Evolutionary conservation across 306 rosid genomes (phyloP), one percentile per base, ranked within the genome.

Genomic region (Lathyrus oleraceus): DNA sequence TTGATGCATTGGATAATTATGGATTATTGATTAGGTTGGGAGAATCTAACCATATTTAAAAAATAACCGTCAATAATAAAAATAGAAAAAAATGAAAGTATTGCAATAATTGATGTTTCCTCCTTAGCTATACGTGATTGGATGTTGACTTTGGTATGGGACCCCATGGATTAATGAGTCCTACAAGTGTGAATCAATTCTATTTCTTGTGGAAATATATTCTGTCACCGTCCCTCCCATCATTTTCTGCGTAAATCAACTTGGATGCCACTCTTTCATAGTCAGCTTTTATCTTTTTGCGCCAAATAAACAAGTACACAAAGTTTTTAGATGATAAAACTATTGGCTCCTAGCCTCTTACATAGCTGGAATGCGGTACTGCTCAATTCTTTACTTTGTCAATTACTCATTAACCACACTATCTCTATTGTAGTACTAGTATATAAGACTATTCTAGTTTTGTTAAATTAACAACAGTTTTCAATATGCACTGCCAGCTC

Each of bases 211-310:
- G 10, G 12, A 53, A 14, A 21, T 52, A 20, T 14, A 21, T 53
- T 53, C 60, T 53, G 10, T 20, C 56, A 49, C 56, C 56, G 56
- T 23, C 54, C 53, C 6, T 48, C 8, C 54, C 20, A 48, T 48
- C 21, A 48, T 48, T 48, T 48, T 48, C 21, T 48, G 4, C 11
- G 5, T 17, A 49, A 49, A 49, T 20, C 11, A 53, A 53, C 12
- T 42, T 42, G 47, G 45, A 20, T 6, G 8, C n/a, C 15, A 52
- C 60, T 21, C 35, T 53, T 21, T 53, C 60, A 53, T 53, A 53
- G 35, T 53, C 60, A 53, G 60, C 60, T 53, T 47, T 53, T 53
- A 53, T 53, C 60, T 21, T 53, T 53, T 53, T 21, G 15, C 59
- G 1, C 1, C 59, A 8, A 52, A 52, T 53, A 53, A 20, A 52